phyloP scores from a whole-genome alignment of 176 grass and related monocot species.

The Alloteropsis semialata region DNA sequence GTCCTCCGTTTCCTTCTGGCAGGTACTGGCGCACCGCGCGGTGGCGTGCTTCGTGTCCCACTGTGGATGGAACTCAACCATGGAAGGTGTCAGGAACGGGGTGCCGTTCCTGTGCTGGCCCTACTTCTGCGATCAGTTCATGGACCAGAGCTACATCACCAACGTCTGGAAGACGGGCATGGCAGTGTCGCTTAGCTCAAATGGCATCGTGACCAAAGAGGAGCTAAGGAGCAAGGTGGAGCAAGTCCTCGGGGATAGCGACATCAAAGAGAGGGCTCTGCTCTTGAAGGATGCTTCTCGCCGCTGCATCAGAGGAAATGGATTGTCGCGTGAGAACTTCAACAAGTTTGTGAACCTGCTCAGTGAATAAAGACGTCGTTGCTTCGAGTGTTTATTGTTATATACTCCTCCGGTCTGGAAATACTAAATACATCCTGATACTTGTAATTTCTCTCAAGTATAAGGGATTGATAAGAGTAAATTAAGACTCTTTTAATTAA shows the following conservation, averaged over 20 bases:
- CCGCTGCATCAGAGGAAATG: background rate
- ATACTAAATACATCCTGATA: no score
- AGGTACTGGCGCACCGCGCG: slow-evolving; percentile 12
- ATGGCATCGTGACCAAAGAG: slow-evolving; percentile 43
- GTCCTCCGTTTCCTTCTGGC: background rate
- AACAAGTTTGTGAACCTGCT: background rate
- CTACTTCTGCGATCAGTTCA: slow-evolving; percentile 49
- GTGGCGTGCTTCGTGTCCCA: slow-evolving; percentile 41
- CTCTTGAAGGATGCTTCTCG: slow-evolving; percentile 1
- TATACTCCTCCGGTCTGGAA: no score
- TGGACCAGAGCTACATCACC: slow-evolving; percentile 33
- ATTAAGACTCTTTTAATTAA: no score
- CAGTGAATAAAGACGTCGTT: no score
- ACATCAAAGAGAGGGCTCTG: slow-evolving; percentile 25
- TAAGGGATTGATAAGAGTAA: no score
- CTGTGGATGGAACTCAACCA: slow-evolving; percentile 56
- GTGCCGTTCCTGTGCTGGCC: slow-evolving; percentile 49
- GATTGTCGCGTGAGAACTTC: slow-evolving; percentile 19
- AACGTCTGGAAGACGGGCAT: slow-evolving; percentile 51
- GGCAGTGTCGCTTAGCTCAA: slow-evolving; percentile 13
- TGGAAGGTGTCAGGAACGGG: slow-evolving; percentile 41
- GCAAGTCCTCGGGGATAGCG: slow-evolving; percentile 3
- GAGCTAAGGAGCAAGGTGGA: slow-evolving; percentile 40
- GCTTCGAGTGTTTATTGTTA: no score
- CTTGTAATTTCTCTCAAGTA: no score